A percentile compares a stretch with the other conserved stretches of the same genome.
phyloP scores from a whole-genome alignment of 306 rosid genomes.

The Dalbergia cultrata region DNA sequence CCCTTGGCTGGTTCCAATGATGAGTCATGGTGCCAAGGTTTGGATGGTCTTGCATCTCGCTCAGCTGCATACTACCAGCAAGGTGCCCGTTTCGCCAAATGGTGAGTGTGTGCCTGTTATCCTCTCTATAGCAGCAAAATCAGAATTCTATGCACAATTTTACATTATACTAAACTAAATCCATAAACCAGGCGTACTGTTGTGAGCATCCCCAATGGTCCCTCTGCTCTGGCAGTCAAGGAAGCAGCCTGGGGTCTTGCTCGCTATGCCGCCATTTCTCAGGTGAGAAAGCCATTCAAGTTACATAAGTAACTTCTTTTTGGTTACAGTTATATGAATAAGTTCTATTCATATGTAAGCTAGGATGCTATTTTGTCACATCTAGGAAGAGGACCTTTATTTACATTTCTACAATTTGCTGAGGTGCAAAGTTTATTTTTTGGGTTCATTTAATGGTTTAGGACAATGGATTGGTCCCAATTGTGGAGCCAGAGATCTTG shows the following conservation, averaged over 20 bases:
- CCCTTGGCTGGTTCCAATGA: conserved; percentile 79
- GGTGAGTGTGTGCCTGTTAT: conserved; percentile 55
- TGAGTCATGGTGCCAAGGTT: conserved; percentile 96
- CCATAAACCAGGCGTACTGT: conserved; percentile 73
- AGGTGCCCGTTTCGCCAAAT: conserved; percentile 98
- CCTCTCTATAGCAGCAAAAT: background rate
- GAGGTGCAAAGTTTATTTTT: background rate
- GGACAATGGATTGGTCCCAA: conserved; percentile 69
- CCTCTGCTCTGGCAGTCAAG: conserved; percentile 90
- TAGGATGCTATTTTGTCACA: background rate
- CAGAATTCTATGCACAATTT: conserved; percentile 2
- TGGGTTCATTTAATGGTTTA: conserved; percentile 22
- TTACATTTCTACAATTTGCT: background rate
- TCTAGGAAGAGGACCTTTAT: background rate
- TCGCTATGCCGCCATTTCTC: conserved; percentile 95
- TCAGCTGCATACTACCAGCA: conserved; percentile 90
- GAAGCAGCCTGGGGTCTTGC: conserved; percentile 82
- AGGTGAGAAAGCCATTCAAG: conserved; percentile 58
- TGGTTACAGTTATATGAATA: too few relatives aligned
- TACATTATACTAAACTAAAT: conserved; percentile 4
- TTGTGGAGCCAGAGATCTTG: conserved; percentile 98
- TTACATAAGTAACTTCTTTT: background rate
- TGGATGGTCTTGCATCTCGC: conserved; percentile 90
- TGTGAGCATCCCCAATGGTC: conserved; percentile 98
- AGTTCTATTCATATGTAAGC: background rate